Conservation (phyloP, 169 alveolate genomes). For the Condylostoma magnum region DNA sequence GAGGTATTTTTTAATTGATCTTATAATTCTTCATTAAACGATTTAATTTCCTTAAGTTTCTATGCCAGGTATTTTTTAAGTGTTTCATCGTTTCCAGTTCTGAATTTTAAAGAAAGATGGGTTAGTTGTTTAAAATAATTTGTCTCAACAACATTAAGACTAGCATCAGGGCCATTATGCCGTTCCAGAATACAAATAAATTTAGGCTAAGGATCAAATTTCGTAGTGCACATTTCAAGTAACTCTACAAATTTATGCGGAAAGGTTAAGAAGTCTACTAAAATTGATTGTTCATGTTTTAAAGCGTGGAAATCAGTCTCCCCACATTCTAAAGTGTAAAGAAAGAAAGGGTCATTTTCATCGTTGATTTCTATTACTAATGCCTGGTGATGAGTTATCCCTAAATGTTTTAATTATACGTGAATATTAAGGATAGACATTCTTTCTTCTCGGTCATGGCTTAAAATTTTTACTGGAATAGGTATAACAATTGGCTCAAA, state of each 20-base stretch:
- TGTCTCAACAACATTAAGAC: constrained; percentile 28
- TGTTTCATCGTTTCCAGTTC: constrained; percentile 45
- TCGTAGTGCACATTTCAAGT: constrained; percentile 24
- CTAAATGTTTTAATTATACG: not conserved
- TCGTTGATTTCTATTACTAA: constrained; percentile 41
- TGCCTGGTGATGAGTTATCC: constrained; percentile 30
- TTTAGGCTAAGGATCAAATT: not conserved
- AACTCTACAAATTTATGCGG: constrained; percentile 36
- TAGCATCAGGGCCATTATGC: constrained; percentile 29
- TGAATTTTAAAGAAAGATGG: constrained; percentile 12
- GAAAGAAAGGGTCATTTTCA: constrained; percentile 52
- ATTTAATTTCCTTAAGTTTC: constrained; percentile 35
- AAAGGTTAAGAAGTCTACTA: constrained; percentile 41
- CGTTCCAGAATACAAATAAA: constrained; percentile 22
- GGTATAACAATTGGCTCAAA: constrained; percentile 1
- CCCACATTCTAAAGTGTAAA: constrained; percentile 40
- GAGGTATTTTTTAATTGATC: not conserved
- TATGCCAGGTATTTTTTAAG: constrained; percentile 40
- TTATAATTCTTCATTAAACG: not conserved
- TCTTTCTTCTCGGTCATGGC: constrained; percentile 16
- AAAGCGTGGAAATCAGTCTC: constrained; percentile 47
- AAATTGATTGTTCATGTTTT: constrained; percentile 35
- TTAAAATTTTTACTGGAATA: constrained; percentile 26
- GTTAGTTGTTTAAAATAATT: constrained; percentile 32
- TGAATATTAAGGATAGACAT: not conserved